Evolutionary conservation across 2,329 filamentous ascomycete species (phyloP).

Genomic region (Fusarium protoensiforme): DNA sequence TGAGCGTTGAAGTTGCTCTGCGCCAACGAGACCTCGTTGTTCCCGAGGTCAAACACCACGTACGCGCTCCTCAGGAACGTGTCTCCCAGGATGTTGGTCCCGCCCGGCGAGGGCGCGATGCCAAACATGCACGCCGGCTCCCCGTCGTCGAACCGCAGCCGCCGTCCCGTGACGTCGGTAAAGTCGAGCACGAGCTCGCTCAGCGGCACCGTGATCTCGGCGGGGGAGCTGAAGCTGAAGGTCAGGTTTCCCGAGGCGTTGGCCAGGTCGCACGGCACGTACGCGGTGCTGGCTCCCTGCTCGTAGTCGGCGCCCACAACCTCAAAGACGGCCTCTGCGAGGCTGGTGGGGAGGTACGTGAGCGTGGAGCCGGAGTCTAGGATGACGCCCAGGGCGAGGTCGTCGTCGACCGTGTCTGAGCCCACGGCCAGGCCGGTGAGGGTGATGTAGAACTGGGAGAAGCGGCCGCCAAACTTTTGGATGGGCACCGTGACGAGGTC

Average conservation of each 20-base stretch:
- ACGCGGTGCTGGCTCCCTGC: conserved; percentile 62
- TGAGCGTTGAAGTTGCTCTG: conserved; percentile 71
- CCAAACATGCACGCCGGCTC: conserved; percentile 73
- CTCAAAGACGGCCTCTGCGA: conserved; percentile 66
- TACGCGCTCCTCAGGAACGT: conserved; percentile 81
- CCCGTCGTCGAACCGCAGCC: conserved; percentile 64
- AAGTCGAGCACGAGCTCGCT: conserved; percentile 69
- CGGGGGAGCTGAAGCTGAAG: conserved; percentile 64
- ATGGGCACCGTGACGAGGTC: conserved; percentile 75
- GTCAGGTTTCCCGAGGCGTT: conserved; percentile 54
- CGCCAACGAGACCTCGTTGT: conserved; percentile 77
- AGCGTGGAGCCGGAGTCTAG: conserved; percentile 78
- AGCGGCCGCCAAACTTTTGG: conserved; percentile 62
- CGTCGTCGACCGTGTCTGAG: conserved; percentile 53
- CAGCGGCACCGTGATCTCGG: conserved; percentile 64
- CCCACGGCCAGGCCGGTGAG: conserved; percentile 68
- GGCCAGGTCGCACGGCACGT: conserved; percentile 69
- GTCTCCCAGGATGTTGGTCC: conserved; percentile 75
- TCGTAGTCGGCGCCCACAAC: conserved; percentile 70
- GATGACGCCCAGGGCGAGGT: conserved; percentile 70
- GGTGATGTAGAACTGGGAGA: conserved; percentile 75
- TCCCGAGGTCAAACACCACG: conserved; percentile 78
- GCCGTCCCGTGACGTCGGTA: conserved; percentile 57
- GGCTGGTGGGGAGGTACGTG: conserved; percentile 71
- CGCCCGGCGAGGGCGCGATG: conserved; percentile 66